Conservation (phyloP, 2,329 filamentous ascomycete genomes). For the Claviceps sorghi region DNA sequence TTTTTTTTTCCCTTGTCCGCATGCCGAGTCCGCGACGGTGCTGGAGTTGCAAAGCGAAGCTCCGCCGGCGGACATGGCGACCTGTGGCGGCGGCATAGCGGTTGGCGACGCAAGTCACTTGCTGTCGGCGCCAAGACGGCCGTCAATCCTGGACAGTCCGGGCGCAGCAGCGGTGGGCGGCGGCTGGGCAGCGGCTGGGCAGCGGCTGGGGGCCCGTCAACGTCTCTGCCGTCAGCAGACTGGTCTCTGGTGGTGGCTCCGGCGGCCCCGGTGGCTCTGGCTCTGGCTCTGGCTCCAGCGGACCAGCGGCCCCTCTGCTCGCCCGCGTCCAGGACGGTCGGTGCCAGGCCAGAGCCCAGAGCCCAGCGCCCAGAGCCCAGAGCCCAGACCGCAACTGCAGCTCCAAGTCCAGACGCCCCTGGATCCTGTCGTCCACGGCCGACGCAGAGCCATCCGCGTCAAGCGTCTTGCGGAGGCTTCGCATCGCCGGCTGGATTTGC, state of each 20-base stretch:
- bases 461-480: background rate
- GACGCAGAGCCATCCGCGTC: background rate
- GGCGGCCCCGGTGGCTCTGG: too few species aligned
- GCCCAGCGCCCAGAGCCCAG: background rate
- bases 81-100: background rate
- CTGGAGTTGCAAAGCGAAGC: background rate
- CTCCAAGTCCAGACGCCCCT: background rate
- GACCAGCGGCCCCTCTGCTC: too few species aligned
- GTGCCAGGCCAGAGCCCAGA: too few species aligned
- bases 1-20: background rate
- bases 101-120: background rate
- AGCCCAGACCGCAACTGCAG: background rate
- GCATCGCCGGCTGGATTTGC: conserved; percentile 7
- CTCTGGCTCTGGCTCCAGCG: too few species aligned
- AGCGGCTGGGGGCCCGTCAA: too few species aligned
- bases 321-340: too few species aligned
- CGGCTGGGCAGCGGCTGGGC: too few species aligned
- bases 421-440: background rate
- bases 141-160: background rate
- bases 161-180: too few species aligned
- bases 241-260: too few species aligned
- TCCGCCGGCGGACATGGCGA: background rate
- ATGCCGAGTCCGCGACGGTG: background rate
- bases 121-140: background rate
- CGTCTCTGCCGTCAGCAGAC: too few species aligned